phyloP scores from a whole-genome alignment of 176 grass and related monocot genomes.

The Tuctoria greenei region DNA sequence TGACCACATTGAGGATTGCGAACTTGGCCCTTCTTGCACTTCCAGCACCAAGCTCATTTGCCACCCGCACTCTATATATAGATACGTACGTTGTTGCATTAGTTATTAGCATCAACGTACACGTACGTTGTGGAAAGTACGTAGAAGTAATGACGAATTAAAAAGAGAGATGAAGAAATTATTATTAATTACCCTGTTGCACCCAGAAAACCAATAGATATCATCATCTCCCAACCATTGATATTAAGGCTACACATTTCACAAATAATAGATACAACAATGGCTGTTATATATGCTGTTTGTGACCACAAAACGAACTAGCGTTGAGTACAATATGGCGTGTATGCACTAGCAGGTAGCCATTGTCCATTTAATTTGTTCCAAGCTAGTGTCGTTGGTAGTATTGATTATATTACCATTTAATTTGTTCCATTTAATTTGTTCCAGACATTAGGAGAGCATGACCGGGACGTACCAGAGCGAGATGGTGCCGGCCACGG shows the following conservation, averaged over 20 bases:
- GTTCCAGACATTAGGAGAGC: constrained; percentile 51
- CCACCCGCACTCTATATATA: constrained; percentile 58
- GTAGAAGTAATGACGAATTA: background rate
- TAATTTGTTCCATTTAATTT: too few species aligned
- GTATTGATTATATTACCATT: too few species aligned
- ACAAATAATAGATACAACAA: too few species aligned
- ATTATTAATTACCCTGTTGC: constrained; percentile 63
- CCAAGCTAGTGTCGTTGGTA: too few species aligned
- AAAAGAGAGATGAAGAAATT: background rate
- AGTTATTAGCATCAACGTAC: background rate
- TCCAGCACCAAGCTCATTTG: constrained; percentile 75
- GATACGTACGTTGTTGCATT: background rate
- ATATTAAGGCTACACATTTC: constrained; percentile 63
- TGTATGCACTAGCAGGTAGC: background rate
- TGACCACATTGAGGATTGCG: constrained; percentile 48
- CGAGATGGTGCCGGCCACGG: constrained; percentile 45
- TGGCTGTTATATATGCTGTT: too few species aligned
- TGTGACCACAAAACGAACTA: too few species aligned
- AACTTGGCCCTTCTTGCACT: constrained; percentile 57
- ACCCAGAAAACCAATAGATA: constrained; percentile 54
- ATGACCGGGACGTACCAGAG: constrained; percentile 62
- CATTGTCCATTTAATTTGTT: too few species aligned
- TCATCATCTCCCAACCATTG: constrained; percentile 91
- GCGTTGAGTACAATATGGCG: background rate
- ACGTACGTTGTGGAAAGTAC: background rate